Evolutionary conservation across 495 filamentous ascomycete species (phyloP).

Genomic region (Schizothecium vesticola): DNA sequence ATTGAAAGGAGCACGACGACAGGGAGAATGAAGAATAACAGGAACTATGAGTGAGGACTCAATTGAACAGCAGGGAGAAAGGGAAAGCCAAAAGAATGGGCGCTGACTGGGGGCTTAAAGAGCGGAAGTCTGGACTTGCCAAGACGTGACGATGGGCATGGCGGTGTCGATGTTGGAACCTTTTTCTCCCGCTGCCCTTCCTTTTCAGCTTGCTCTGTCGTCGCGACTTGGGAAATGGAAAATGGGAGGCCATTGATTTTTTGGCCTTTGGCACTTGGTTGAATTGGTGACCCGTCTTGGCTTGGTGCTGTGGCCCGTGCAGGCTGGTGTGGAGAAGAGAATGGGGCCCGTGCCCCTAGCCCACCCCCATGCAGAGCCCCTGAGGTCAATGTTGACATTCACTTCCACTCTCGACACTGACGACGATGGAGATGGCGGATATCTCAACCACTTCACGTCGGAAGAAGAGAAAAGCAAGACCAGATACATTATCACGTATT

Average conservation of each 20-base stretch:
- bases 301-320: background rate
- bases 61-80: background rate
- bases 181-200: background rate
- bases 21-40: background rate
- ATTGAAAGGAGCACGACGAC: background rate
- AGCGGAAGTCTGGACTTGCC: constrained; percentile 11
- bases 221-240: background rate
- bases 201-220: background rate
- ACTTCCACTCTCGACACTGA: background rate
- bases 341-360: background rate
- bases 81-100: background rate
- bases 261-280: background rate
- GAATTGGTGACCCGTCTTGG: background rate
- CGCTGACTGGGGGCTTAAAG: constrained; percentile 2
- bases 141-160: constrained; percentile 1
- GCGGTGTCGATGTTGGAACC: background rate
- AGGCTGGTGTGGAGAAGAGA: background rate
- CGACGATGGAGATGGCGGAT: background rate
- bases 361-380: background rate
- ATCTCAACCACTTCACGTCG: background rate
- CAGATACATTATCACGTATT: background rate
- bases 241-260: background rate
- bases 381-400: background rate
- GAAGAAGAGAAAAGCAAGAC: background rate
- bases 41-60: background rate